These are phyloP conservation scores for Trametes polyzona DNA, from an alignment of 1,284 basidiomycete species.

Conservation along the genomic window DNA sequence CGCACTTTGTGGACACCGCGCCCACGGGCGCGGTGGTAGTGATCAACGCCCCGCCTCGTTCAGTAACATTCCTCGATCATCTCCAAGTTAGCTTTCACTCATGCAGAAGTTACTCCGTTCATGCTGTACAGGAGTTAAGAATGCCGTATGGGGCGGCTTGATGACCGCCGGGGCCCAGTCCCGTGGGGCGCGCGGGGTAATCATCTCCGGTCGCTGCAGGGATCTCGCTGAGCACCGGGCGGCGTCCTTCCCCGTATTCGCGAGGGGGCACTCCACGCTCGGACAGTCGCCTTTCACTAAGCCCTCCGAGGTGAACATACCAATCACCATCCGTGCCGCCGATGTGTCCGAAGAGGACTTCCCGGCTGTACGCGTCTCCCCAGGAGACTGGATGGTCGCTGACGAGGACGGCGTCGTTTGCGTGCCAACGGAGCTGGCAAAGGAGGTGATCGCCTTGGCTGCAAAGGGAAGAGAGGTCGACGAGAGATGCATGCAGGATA, in stretches of 20 bases:
- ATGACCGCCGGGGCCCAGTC: conserved; percentile 86
- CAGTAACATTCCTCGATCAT: conserved; percentile 30
- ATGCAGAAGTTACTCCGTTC: conserved; percentile 8
- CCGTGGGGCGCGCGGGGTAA: conserved; percentile 70
- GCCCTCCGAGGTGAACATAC: conserved; percentile 77
- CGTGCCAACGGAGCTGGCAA: conserved; percentile 63
- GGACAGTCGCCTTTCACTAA: conserved; percentile 90
- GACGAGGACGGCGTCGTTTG: conserved; percentile 93
- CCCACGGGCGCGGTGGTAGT: conserved; percentile 73
- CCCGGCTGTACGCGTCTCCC: conserved; percentile 63
- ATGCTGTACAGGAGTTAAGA: conserved; percentile 63
- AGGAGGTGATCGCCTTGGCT: conserved; percentile 66
- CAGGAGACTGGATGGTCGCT: conserved; percentile 85
- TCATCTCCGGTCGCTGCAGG: conserved; percentile 85
- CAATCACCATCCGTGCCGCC: conserved; percentile 65
- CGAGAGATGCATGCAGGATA: conserved; percentile 76
- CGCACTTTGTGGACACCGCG: conserved; percentile 88
- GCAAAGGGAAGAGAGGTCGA: conserved; percentile 70
- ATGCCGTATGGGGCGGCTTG: conserved; percentile 90
- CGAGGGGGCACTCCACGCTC: conserved; percentile 81
- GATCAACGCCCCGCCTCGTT: conserved; percentile 78
- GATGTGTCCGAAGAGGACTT: conserved; percentile 42
- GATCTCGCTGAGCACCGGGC: conserved; percentile 80
- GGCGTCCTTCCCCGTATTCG: conserved; percentile 76
- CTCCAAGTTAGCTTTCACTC: background rate